A percentile compares a stretch with the other conserved stretches of the same genome.
These are phyloP conservation scores for Tremella mesenterica DNA, from an alignment of 768 basidiomycete species.

Conservation along the genomic window DNA sequence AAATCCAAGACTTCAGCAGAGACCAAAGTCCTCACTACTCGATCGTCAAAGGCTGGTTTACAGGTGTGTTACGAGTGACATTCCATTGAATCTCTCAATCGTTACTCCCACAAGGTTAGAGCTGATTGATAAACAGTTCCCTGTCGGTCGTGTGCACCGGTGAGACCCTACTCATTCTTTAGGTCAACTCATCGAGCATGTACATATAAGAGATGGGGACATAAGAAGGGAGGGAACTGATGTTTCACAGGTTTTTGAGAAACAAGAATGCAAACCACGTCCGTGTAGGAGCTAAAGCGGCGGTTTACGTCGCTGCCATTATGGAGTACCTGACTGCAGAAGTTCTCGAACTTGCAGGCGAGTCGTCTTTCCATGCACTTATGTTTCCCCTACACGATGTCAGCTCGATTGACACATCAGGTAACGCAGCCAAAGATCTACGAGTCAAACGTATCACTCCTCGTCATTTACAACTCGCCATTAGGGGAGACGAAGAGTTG, in stretches of 20 bases:
- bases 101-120: too few species aligned
- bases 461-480: conserved; percentile 88
- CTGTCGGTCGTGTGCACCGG: conserved; percentile 94
- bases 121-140: conserved; percentile 59
- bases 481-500: conserved; percentile 95
- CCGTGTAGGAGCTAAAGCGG: conserved; percentile 93
- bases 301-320: conserved; percentile 92
- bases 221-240: too few species aligned
- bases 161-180: conserved; percentile 46
- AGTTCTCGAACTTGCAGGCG: conserved; percentile 89
- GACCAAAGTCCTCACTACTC: conserved; percentile 45
- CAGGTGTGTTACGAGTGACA: conserved; percentile 53
- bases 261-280: conserved; percentile 86
- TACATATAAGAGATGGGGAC: too few species aligned
- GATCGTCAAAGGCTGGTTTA: conserved; percentile 74
- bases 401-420: conserved; percentile 46
- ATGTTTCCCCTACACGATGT: background rate
- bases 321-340: conserved; percentile 94
- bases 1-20: conserved; percentile 45
- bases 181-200: background rate
- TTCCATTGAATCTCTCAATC: conserved; percentile 1
- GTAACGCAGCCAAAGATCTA: conserved; percentile 96
- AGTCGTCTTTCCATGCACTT: conserved; percentile 34
- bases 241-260: conserved; percentile 55
- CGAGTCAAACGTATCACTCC: conserved; percentile 94